phyloP scores from a whole-genome alignment of 306 rosid species.

The Fagus crenata region DNA sequence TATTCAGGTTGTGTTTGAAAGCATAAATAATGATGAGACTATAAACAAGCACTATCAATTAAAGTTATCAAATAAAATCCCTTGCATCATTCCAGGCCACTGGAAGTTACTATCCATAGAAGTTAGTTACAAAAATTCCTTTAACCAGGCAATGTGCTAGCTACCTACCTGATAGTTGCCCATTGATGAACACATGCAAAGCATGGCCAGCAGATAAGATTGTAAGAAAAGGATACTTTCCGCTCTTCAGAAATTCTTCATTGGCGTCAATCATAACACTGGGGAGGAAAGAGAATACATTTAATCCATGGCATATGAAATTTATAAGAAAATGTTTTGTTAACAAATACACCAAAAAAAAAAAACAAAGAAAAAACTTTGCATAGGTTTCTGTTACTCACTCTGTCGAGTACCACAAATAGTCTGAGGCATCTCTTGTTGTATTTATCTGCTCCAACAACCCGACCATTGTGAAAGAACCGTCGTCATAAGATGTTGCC shows the following conservation, averaged over 20 bases:
- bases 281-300: constrained; percentile 25
- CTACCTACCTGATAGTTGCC: constrained; percentile 70
- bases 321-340: constrained; percentile 5
- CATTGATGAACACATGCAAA: constrained; percentile 84
- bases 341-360: neutral
- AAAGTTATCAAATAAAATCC: neutral
- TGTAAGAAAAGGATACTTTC: constrained; percentile 70
- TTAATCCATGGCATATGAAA: constrained; percentile 13
- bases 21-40: neutral
- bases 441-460: constrained; percentile 91
- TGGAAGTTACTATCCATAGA: neutral
- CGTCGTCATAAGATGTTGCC: constrained; percentile 63
- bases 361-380: neutral
- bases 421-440: constrained; percentile 87
- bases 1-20: neutral
- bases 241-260: constrained; percentile 71
- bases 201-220: constrained; percentile 95
- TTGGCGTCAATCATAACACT: constrained; percentile 73
- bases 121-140: constrained; percentile 6
- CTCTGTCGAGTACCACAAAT: constrained; percentile 99
- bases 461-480: constrained; percentile 69
- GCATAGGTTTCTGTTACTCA: constrained; percentile 47
- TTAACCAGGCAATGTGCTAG: constrained; percentile 8
- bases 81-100: neutral
- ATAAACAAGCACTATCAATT: neutral